These are phyloP conservation scores for Tephrocybe sp. DNA, from an alignment of 768 basidiomycete genomes.

Conservation along the genomic window DNA sequence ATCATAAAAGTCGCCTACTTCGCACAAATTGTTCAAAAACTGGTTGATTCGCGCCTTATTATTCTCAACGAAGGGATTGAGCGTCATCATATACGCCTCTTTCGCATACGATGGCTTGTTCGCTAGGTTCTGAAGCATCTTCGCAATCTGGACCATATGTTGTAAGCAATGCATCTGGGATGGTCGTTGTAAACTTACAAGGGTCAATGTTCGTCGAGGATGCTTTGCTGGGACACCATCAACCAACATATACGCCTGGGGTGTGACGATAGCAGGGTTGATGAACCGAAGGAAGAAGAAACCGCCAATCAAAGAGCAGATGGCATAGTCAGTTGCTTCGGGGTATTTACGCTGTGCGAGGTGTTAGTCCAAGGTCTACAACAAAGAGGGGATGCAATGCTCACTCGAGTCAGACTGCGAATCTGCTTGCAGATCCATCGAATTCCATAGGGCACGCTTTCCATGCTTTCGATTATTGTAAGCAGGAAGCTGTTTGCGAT, in stretches of 20 bases:
- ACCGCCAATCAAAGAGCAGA: slow-evolving; percentile 97
- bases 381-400: slow-evolving; percentile 25
- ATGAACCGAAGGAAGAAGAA: slow-evolving; percentile 99
- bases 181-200: slow-evolving; percentile 39
- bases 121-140: slow-evolving; percentile 99
- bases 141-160: slow-evolving; percentile 72
- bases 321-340: slow-evolving; percentile 96
- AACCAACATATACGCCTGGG: slow-evolving; percentile 99
- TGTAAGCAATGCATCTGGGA: slow-evolving; percentile 5
- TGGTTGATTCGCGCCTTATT: slow-evolving; percentile 98
- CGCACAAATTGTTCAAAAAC: slow-evolving; percentile 95
- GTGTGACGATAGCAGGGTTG: slow-evolving; percentile 98
- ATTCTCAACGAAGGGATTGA: slow-evolving; percentile 98
- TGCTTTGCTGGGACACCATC: slow-evolving; percentile 98
- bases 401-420: slow-evolving; percentile 88
- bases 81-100: slow-evolving; percentile 97
- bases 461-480: slow-evolving; percentile 98
- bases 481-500: slow-evolving; percentile 97
- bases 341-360: slow-evolving; percentile 90
- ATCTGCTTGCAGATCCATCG: slow-evolving; percentile 99
- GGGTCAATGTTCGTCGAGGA: slow-evolving; percentile 90
- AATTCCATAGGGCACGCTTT: slow-evolving; percentile 98
- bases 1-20: slow-evolving; percentile 99
- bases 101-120: slow-evolving; percentile 99
- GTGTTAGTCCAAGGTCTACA: not conserved